Evolutionary conservation across 495 filamentous ascomycete genomes (phyloP), one percentile per base, ranked within the genome.

Genomic region (Lichina pygmaea): DNA sequence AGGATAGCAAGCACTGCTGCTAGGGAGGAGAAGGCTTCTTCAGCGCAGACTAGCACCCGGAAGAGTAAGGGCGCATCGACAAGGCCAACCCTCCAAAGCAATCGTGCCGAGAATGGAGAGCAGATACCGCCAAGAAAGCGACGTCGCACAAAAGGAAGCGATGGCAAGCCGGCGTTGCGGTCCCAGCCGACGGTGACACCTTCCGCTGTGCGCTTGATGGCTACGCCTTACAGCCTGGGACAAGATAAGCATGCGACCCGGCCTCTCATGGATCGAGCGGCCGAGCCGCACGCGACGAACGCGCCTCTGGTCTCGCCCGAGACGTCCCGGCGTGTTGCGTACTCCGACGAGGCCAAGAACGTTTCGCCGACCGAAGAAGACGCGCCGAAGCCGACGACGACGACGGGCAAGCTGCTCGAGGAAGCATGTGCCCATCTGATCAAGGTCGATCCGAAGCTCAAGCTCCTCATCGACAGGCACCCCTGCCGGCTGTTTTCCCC

Each of bases 391-490:
- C 62, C 65, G 9, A 66, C 63, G 31, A 71, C 72, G 3, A 83
- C 80, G 39, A 82, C 78, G 4, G 72, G 67, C 16, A 78, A 67
- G 34, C 62, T 95, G 17, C 70, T 95, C 11, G 67, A 81, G 38
- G 67, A 85, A 55, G 89, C 83, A 11, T 66, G 74, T 49, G 73
- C 71, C 10, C 81, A 93, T 59, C 61, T 97, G 7, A 71, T 86
- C 53, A 67, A 65, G 16, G 68, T 78, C 12, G 86, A 93, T 49
- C 63, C 78, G 6, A 75, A 75, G 42, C 68, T 97, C 46, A 67
- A 71, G 54, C 61, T 70, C 0, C 60, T 94, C 10, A 73, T 94
- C 49, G 73, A 79, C 44, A 63, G 69, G 50, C 67, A 95, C 54
- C 75, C 65, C 43, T 97, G 89, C 55, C 55, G 61, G 36, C 55